Conservation (phyloP, 192 early-diverging fungal genomes). For the Gryganskiella cystojenkinii region DNA sequence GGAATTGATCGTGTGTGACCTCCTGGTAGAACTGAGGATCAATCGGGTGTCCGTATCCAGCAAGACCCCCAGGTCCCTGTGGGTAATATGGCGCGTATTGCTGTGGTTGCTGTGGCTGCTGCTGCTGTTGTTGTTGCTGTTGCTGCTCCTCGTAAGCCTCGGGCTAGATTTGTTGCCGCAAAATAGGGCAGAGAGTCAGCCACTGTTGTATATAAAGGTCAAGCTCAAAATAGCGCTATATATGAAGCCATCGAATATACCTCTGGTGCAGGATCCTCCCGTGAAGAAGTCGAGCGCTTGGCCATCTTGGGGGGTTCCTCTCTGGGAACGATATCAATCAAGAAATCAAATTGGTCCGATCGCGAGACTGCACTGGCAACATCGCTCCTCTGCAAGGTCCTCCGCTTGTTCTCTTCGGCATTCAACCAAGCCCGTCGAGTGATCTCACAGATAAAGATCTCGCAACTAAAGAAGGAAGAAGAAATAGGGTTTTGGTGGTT, state of each 20-base stretch:
- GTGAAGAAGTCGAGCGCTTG: conserved; percentile 8
- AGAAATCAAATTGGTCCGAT: conserved; percentile 95
- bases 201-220: not conserved
- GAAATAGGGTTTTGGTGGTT: not conserved
- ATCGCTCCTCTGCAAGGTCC: conserved; percentile 93
- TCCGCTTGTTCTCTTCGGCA: conserved; percentile 96
- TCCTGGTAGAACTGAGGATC: conserved; percentile 45
- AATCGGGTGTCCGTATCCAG: conserved; percentile 30
- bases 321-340: conserved; percentile 98
- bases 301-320: conserved; percentile 68
- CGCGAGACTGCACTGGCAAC: conserved; percentile 89
- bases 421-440: conserved; percentile 87
- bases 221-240: not conserved
- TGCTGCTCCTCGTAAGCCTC: conserved; percentile 34
- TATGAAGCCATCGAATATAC: not conserved
- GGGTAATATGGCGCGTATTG: conserved; percentile 45
- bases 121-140: conserved; percentile 2
- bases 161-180: not conserved
- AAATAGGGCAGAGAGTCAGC: not conserved
- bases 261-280: conserved; percentile 26
- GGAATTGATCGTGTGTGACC: conserved; percentile 48
- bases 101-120: not conserved
- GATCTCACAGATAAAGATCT: conserved; percentile 95
- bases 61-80: conserved; percentile 28
- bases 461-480: conserved; percentile 68